Evolutionary conservation across 31 red algal species (phyloP), one percentile per base, ranked within the genome.

Genomic region (Endocladia muricata): DNA sequence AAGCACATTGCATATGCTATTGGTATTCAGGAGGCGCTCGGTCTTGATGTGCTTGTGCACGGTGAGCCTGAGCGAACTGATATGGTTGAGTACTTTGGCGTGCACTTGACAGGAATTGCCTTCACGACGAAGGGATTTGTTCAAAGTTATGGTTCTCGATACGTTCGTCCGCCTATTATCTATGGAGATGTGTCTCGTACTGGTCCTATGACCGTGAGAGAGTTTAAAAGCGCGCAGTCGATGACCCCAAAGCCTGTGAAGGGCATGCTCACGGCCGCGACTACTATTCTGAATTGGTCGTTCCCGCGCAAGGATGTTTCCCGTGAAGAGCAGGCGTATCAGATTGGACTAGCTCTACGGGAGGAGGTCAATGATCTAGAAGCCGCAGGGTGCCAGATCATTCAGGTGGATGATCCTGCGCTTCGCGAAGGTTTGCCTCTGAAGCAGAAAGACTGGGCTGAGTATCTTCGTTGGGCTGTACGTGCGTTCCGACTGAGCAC

Each of bases 31-130:
- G 89, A 93, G 21, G 83, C 82, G 6, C 37, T 97, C 3, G 94
- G 85, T 5, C 40, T 97, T 28, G 94, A 97, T 51, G 87, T 97
- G 13, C 51, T 97, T 57, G 94, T 97, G 49, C 94, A 97, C 36
- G 94, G 94, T 21, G 94, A 97, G 61, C 76, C 77, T 9, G 94
- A 97, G 60, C 94, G 94, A 21, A 90, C 79, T 4, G 94, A 97
- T 78, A 97, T 97, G 94, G 94, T 97, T 4, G 94, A 97, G 82
- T 97, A 94, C 61, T 97, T 97, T 54, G 94, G 79, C 11, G 75
- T 90, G 2, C 75, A 88, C 70, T 70, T 97, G 23, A 61, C 75
- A 26, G 94, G 94, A 0, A 85, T 90, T 41, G 79, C 94, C 21
- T 94, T 93, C 69, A 97, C 94, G 25, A 79, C 51, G 7, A 67